Base-by-base conservation (phyloP, 2,329 filamentous ascomycete species). In the Diaporthe sp. region DNA sequence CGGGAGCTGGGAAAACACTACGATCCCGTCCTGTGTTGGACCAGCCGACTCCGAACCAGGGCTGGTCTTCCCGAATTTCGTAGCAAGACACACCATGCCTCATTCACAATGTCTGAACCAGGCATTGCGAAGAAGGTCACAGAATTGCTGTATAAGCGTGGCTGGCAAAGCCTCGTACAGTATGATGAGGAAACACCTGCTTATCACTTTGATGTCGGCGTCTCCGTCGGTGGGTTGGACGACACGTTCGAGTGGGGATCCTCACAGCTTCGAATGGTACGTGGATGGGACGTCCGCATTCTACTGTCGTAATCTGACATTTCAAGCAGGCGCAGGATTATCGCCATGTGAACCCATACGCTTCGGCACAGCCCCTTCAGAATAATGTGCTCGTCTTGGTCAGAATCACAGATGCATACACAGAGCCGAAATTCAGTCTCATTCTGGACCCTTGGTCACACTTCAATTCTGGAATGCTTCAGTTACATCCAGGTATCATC, bases 171-270 rank as follows among this genome's bases (percentile, higher is more conserved):
- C 55, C 19, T 58, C 2, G 28, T 2, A 13, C 15, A 58, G 19
- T 22, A 3, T 8, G 12, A 13, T 4, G 2, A 8, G 4, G 22
- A 9, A 7, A 31, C 31, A n/a, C 34, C 34, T 34, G 2, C 55
- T 3, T 58, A 58, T 9, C 55, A 58, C 22, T 58, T 58, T 58
- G 55, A 58, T n/a, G 31, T 58, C 19, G 55, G 55, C 55, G 55
- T n/a, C 2, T 58, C 55, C n/a, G 55, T 6, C 9, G 55, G 55
- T n/a, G 55, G 55, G 31, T 10, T 37, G 2, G 10, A 6, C 17
- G 55, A 58, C 12, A 58, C 6, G 1, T 58, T 58, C 31, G 31
- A 58, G 19, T 58, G 31, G 55, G 22, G 15, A 12, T 37, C 55
- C 17, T 58, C 55, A 1, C 55, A 58, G 17, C 55, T 58, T 37